Base-by-base conservation (phyloP, 2,329 filamentous ascomycete genomes). In the Neospermospora avenae region DNA sequence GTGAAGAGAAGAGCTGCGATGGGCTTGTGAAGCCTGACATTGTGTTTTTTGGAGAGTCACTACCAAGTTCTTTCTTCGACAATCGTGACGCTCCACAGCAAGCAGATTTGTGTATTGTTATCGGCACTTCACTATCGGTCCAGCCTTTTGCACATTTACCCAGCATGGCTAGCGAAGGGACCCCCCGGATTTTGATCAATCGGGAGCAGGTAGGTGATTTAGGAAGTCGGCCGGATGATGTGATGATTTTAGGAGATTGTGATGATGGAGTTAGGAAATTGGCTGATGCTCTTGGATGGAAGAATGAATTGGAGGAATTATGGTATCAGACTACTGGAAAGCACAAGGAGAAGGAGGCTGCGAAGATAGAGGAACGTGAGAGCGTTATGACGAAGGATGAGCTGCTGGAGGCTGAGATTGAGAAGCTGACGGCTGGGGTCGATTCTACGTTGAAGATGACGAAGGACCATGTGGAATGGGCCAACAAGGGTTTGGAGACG, bases 81-180 rank as follows among this genome's bases (percentile, higher is more conserved):
- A 85, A 84, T 60, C 76, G 78, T 28, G 71, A 77, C 42, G 74
- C 87, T 13, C 81, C 84, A 0, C 76, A 75, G 1, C 75, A 81
- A 68, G 89, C 91, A 0, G 91, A 96, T 71, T 76, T 97, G 2
- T 83, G 88, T 44, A 88, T 98, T 55, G 82, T 97, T 22, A 87
- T 97, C 78, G 95, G 95, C 1, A 97, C 93, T 0, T 96, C 91
- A 69, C 76, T 98, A 61, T 85, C 81, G 0, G 93, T 98, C 1
- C 90, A 93, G 64, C 95, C 95, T 0, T 99, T 99, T 73, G 91
- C 93, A 1, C 85, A 85, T 49, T 77, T 98, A 53, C 93, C 93
- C 0, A 76, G 81, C 14, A 77, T 88, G 66, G 86, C 85, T 22
- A 70, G 73, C 2, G 80, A 86, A 1, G 79, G 78, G 0, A 83